phyloP scores from a whole-genome alignment of 2,329 filamentous ascomycete genomes.

The Fulvia fulva region DNA sequence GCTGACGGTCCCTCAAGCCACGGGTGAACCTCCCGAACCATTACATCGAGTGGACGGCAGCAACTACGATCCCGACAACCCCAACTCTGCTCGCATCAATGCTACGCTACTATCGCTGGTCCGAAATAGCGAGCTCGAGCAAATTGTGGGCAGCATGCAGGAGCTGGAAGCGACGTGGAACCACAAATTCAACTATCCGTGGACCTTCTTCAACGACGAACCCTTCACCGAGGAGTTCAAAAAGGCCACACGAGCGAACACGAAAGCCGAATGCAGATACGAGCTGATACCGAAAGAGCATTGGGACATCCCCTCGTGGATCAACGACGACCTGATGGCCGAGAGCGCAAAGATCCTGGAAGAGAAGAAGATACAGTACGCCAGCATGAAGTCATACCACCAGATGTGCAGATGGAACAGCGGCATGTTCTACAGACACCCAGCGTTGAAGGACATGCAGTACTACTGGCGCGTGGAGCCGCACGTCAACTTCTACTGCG shows the following conservation, averaged over 20 bases:
- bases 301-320: conserved; percentile 90
- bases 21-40: conserved; percentile 74
- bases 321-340: conserved; percentile 77
- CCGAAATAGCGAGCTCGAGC: conserved; percentile 81
- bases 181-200: conserved; percentile 98
- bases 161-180: conserved; percentile 97
- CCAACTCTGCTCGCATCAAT: conserved; percentile 79
- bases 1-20: conserved; percentile 35
- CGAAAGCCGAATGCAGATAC: conserved; percentile 83
- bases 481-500: conserved; percentile 98
- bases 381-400: conserved; percentile 84
- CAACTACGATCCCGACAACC: conserved; percentile 72
- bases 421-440: conserved; percentile 95
- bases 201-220: conserved; percentile 98
- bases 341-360: conserved; percentile 80
- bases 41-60: conserved; percentile 66
- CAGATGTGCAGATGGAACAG: conserved; percentile 99
- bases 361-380: conserved; percentile 86
- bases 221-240: conserved; percentile 95
- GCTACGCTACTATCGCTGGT: conserved; percentile 90
- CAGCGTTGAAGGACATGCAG: conserved; percentile 72
- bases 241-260: conserved; percentile 69
- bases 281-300: conserved; percentile 91
- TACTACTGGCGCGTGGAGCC: conserved; percentile 99
- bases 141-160: conserved; percentile 80